Evolutionary conservation across 805 yeast species (phyloP), one percentile per base, ranked within the genome.

Genomic region (Huiozyma sinensis): DNA sequence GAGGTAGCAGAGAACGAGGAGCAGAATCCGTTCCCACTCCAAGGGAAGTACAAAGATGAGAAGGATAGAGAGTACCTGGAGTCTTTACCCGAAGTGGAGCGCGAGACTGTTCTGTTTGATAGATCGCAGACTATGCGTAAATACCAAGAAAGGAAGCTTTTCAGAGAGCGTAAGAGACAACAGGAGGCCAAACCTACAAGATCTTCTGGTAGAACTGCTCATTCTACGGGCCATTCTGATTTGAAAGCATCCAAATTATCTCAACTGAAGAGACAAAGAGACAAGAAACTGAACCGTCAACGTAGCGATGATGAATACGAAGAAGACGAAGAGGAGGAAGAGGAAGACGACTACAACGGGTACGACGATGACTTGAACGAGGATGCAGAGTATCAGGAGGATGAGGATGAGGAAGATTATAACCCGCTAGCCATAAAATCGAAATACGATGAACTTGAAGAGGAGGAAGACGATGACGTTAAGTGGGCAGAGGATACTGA

Each of bases 121-220:
- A 85, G 99, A 64, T 77, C 86, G 7, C 96, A 88, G 65, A 94
- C 85, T 49, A 76, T 86, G 79, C 95, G 90, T 63, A 79, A 83
- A 52, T 89, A 72, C 65, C 80, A 84, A 47, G 97, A 92, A 66
- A 78, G 87, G 58, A 76, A 76, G 60, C 80, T 83, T 55, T 77
- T 94, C 55, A 87, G 84, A 29, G 81, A 86, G 59, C 82, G 97
- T 65, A 82, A 56, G 45, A 54, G 54, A 40, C 61, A 58, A 38
- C 61, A 51, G 50, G 59, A 49, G 48, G 48, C 52, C 42, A 47
- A 52, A 46, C 54, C 53, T 39, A 54, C 56, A 6, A 55, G 62
- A 41, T 47, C 61, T 36, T 64, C 57, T 34, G 52, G 57, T 29
- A 60, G 66, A 38, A 57, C 71, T 6, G 49, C 68, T 7, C 64